These are phyloP conservation scores for Caryocar brasiliense DNA, from an alignment of 441 rosid species.

Conservation along the genomic window DNA sequence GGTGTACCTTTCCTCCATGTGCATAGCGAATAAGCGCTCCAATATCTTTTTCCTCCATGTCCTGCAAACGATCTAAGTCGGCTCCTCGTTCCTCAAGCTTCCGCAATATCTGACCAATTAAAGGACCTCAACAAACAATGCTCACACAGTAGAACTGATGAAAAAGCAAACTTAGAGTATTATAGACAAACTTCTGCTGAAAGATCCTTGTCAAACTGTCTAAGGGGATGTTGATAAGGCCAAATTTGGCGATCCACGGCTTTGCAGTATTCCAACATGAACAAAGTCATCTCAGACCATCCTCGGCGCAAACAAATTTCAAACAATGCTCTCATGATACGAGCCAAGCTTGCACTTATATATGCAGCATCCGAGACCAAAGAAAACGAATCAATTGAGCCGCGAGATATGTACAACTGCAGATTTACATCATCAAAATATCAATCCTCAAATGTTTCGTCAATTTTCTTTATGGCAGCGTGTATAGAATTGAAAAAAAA, in stretches of 20 bases:
- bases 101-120: constrained; percentile 55
- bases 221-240: constrained; percentile 96
- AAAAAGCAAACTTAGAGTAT: constrained; percentile 6
- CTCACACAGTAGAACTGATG: not conserved
- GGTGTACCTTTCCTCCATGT: constrained; percentile 84
- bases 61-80: constrained; percentile 76
- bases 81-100: constrained; percentile 96
- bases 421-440: constrained; percentile 20
- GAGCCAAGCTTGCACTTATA: constrained; percentile 98
- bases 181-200: constrained; percentile 61
- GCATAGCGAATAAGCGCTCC: constrained; percentile 91
- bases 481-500: constrained; percentile 10
- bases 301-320: constrained; percentile 94
- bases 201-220: constrained; percentile 90
- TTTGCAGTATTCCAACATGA: constrained; percentile 97
- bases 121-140: constrained; percentile 13
- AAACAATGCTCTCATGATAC: constrained; percentile 93
- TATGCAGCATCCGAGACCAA: constrained; percentile 96
- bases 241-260: constrained; percentile 98
- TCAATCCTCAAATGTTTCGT: constrained; percentile 14
- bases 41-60: constrained; percentile 95
- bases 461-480: constrained; percentile 6
- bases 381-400: constrained; percentile 85
- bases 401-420: constrained; percentile 97
- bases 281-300: constrained; percentile 90